Percentiles rank a stretch among this genome's conserved stretches.
phyloP scores from a whole-genome alignment of 2,329 filamentous ascomycete species.

The Colletotrichum sidae region DNA sequence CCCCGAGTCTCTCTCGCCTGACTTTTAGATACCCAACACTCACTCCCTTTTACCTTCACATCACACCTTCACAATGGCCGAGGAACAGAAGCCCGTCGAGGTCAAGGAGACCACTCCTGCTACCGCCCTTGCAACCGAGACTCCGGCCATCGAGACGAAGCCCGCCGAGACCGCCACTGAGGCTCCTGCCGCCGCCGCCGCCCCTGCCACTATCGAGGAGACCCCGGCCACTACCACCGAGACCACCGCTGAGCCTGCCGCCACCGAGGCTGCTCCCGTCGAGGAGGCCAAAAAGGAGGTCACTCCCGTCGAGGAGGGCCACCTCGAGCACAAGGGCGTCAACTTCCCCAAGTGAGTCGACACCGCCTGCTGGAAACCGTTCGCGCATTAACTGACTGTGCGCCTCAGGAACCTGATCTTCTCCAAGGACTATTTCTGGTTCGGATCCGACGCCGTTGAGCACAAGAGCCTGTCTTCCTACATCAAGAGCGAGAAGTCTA shows the following conservation, averaged over 20 bases:
- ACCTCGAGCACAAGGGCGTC: conserved; percentile 90
- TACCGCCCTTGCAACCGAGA: conserved; percentile 50
- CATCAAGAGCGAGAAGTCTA: conserved; percentile 89
- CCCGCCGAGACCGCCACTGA: conserved; percentile 43
- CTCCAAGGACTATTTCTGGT: conserved; percentile 94
- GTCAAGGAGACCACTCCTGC: conserved; percentile 63
- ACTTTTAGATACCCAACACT: conserved; percentile 54
- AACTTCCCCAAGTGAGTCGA: conserved; percentile 83
- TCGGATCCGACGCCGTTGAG: conserved; percentile 79
- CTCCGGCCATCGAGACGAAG: conserved; percentile 53
- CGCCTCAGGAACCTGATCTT: conserved; percentile 81
- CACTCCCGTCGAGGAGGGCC: conserved; percentile 83
- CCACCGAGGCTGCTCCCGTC: conserved; percentile 48
- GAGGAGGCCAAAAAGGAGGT: conserved; percentile 62
- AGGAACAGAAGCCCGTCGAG: conserved; percentile 77
- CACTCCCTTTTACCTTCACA: conserved; percentile 48
- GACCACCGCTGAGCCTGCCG: conserved; percentile 53
- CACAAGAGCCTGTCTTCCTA: conserved; percentile 80
- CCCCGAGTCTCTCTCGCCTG: conserved; percentile 51
- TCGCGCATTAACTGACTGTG: conserved; percentile 40
- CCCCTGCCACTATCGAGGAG: conserved; percentile 52
- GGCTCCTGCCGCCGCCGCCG: conserved; percentile 48
- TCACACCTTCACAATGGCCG: conserved; percentile 72
- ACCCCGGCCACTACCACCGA: conserved; percentile 49
- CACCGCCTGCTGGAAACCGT: too few species aligned